These are phyloP conservation scores for Daldinia grandis DNA, from an alignment of 495 filamentous ascomycete genomes.

Conservation along the genomic window DNA sequence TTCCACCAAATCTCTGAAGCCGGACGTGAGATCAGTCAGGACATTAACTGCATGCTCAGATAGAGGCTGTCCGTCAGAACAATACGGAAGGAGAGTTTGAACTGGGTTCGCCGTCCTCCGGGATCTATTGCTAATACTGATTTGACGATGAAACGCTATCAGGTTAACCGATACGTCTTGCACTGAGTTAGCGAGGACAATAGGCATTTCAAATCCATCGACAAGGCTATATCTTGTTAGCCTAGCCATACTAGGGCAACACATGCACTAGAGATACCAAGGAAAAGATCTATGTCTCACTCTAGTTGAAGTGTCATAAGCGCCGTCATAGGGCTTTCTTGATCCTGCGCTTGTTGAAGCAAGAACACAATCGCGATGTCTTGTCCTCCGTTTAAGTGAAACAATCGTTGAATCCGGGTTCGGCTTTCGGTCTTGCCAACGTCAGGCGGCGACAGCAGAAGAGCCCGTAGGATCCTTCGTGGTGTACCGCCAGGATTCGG, in stretches of 20 bases:
- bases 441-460: slow-evolving; percentile 64
- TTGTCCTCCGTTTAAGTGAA: slow-evolving; percentile 50
- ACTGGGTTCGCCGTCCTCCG: slow-evolving; percentile 32
- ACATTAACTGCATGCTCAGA: slow-evolving; percentile 56
- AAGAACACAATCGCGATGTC: slow-evolving; percentile 64
- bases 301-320: slow-evolving; percentile 56
- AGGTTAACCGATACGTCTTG: slow-evolving; percentile 42
- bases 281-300: slow-evolving; percentile 37
- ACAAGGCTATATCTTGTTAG: slow-evolving; percentile 38
- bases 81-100: slow-evolving; percentile 56
- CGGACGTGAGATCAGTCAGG: slow-evolving; percentile 59
- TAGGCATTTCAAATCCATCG: slow-evolving; percentile 42
- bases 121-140: slow-evolving; percentile 14
- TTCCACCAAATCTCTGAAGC: slow-evolving; percentile 57
- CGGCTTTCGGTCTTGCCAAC: slow-evolving; percentile 44
- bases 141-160: slow-evolving; percentile 42
- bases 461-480: slow-evolving; percentile 51
- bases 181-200: slow-evolving; percentile 48
- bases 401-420: slow-evolving; percentile 60
- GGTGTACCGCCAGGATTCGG: slow-evolving; percentile 1
- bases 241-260: neutral
- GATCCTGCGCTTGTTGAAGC: slow-evolving; percentile 48
- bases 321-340: slow-evolving; percentile 38
- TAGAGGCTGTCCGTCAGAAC: slow-evolving; percentile 49
- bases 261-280: neutral